Evolutionary conservation across 331 rosid genomes (phyloP).

Genomic region (Dryas integrifolia): DNA sequence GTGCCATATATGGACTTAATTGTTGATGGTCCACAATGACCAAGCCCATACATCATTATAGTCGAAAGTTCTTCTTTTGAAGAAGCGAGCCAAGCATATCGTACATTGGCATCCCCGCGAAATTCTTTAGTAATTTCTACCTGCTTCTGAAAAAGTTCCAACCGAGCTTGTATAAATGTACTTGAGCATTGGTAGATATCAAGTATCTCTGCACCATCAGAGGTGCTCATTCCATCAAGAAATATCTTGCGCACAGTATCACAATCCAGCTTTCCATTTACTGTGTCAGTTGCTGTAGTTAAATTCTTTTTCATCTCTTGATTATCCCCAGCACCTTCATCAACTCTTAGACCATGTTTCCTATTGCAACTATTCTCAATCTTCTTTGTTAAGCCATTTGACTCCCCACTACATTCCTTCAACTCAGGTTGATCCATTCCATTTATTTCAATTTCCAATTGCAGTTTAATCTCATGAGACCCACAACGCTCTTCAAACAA

Average conservation of each 20-base stretch:
- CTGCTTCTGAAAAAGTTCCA: conserved; percentile 75
- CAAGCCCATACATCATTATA: conserved; percentile 59
- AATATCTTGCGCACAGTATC: conserved; percentile 61
- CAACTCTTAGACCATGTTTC: conserved; percentile 34
- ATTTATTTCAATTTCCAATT: conserved; percentile 65
- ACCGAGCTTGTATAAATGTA: conserved; percentile 38
- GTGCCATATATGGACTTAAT: conserved; percentile 47
- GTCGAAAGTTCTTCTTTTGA: conserved; percentile 55
- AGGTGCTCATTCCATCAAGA: conserved; percentile 43
- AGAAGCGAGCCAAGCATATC: conserved; percentile 71
- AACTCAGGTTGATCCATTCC: conserved; percentile 40
- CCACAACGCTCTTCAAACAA: conserved; percentile 33
- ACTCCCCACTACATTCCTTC: conserved; percentile 68
- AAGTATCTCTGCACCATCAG: conserved; percentile 38
- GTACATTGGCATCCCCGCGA: conserved; percentile 70
- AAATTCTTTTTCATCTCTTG: conserved; percentile 33
- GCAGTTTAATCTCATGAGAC: conserved; percentile 54
- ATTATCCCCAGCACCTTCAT: conserved; percentile 40
- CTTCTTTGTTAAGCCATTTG: conserved; percentile 41
- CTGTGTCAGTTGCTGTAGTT: conserved; percentile 36
- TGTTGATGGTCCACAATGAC: conserved; percentile 47
- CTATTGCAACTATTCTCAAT: conserved; percentile 46
- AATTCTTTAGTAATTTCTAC: conserved; percentile 50
- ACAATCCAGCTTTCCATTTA: conserved; percentile 39
- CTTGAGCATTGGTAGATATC: conserved; percentile 47